Evolutionary conservation across 2,329 filamentous ascomycete genomes (phyloP), one percentile per base, ranked within the genome.

Genomic region (Amylocarpus encephaloides): DNA sequence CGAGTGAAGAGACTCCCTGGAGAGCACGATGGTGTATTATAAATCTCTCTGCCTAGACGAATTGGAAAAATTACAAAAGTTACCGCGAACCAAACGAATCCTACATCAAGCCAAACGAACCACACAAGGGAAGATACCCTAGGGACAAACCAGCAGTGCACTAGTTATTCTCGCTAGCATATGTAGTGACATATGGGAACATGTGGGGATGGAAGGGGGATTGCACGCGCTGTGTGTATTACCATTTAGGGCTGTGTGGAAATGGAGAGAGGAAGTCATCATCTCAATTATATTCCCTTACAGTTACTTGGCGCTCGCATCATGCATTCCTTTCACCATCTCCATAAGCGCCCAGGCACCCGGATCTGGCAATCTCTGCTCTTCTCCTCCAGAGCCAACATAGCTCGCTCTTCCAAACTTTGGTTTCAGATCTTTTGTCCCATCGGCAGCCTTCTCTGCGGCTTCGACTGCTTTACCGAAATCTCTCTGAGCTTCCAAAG

Each of bases 1-100:
- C 82, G 94, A 47, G 90, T 97, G 10, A 83, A 95, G 72, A 77
- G 93, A 66, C 77, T 96, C 53, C 83, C 88, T 16, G 93, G 93
- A 59, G 94, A 98, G 69, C 86, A 81, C 53, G 92, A 98, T 67
- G 92, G 92, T 32, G 79, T 88, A 45, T 67, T 95, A 59, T 85
- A 68, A 29, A 22, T 13, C 41, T 16, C 12, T 38, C 9, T 33
- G 5, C 29, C 18, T 10, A 4, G 22, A 26, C 10, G 44, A 26
- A 32, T 38, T 47, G 18, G 43, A 15, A 15, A n/a, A 15, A 6
- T 2, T 6, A 36, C 34, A 36, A 36, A 26, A 7, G 22, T 7
- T 26, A 26, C 22, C 22, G 7, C 22, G 22, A 26, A 26, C 22
- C 22, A 26, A 26, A 4, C 22, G 22, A 26, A 26, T 26, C 22